These are phyloP conservation scores for Lecanosticta acicola DNA, from an alignment of 2,329 filamentous ascomycete genomes.

Conservation along the genomic window DNA sequence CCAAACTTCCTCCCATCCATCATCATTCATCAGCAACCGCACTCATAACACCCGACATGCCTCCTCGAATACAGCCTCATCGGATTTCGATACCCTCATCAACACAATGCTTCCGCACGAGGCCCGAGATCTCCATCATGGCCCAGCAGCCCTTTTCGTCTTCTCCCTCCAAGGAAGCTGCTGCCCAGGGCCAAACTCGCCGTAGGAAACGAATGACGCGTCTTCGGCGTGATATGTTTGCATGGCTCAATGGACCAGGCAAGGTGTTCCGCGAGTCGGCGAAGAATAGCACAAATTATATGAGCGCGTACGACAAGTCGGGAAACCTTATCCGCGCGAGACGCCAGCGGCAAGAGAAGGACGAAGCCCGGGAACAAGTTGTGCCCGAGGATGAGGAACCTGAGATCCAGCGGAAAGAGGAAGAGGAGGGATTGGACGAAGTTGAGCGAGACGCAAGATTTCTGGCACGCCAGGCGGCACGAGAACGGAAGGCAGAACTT, in stretches of 20 bases:
- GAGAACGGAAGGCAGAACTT: slow-evolving; percentile 19
- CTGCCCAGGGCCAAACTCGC: slow-evolving; percentile 17
- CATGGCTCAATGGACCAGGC: slow-evolving; percentile 55
- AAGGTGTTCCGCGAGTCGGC: slow-evolving; percentile 45
- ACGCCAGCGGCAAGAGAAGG: slow-evolving; percentile 18
- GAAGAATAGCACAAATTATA: slow-evolving; percentile 50
- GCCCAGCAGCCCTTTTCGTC: slow-evolving; percentile 2
- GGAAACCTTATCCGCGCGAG: slow-evolving; percentile 43
- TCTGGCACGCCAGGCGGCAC: slow-evolving; percentile 11
- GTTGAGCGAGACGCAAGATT: slow-evolving; percentile 16
- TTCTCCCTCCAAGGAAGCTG: slow-evolving; percentile 10
- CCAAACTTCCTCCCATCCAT: background rate
- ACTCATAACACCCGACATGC: slow-evolving; percentile 18
- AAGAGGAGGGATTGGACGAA: slow-evolving; percentile 21
- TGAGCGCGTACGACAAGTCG: slow-evolving; percentile 48
- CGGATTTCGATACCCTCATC: slow-evolving; percentile 19
- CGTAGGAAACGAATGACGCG: slow-evolving; percentile 35
- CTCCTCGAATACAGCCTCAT: slow-evolving; percentile 27
- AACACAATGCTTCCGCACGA: slow-evolving; percentile 25
- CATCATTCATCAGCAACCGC: background rate
- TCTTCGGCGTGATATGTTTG: slow-evolving; percentile 51
- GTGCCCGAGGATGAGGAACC: slow-evolving; percentile 29
- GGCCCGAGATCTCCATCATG: slow-evolving; percentile 6
- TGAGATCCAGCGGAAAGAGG: slow-evolving; percentile 17
- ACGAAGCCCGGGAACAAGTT: slow-evolving; percentile 19